A percentile compares a stretch with the other conserved stretches of the same genome.
Conservation (phyloP, 2,329 filamentous ascomycete genomes). For the Exophiala lecanii-corni region DNA sequence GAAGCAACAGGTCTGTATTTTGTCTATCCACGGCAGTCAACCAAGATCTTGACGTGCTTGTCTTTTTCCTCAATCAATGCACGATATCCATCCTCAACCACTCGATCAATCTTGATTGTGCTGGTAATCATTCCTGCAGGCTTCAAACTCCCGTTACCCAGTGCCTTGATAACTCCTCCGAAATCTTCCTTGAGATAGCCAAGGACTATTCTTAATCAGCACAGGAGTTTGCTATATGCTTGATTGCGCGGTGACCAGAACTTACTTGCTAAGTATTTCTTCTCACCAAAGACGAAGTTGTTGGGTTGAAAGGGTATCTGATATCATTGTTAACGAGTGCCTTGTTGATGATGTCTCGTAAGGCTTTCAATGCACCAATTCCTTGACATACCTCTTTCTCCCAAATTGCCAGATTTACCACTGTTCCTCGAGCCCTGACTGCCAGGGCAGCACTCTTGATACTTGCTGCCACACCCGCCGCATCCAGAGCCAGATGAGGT, state of each 20-base stretch:
- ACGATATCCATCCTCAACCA: slow-evolving; percentile 55
- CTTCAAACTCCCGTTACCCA: slow-evolving; percentile 44
- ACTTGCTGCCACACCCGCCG: slow-evolving; percentile 55
- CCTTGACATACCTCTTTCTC: slow-evolving; percentile 41
- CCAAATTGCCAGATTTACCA: slow-evolving; percentile 64
- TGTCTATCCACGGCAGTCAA: slow-evolving; percentile 30
- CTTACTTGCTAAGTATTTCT: slow-evolving; percentile 46
- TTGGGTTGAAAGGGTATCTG: slow-evolving; percentile 49
- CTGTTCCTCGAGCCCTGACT: slow-evolving; percentile 50
- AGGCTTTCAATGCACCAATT: too few relatives aligned
- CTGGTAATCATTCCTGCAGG: slow-evolving; percentile 58
- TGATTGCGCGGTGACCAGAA: slow-evolving; percentile 41
- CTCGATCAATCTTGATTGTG: slow-evolving; percentile 51
- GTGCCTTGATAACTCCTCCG: slow-evolving; percentile 52
- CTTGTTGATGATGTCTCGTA: not conserved
- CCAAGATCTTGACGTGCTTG: slow-evolving; percentile 59
- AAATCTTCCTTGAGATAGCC: slow-evolving; percentile 53
- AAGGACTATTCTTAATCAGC: slow-evolving; percentile 27
- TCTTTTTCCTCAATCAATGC: slow-evolving; percentile 57
- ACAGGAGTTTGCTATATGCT: slow-evolving; percentile 32
- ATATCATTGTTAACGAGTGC: not conserved
- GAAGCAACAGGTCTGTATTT: too few relatives aligned
- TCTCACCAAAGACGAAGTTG: slow-evolving; percentile 50
- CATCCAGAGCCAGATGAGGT: slow-evolving; percentile 58
- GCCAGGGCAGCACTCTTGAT: slow-evolving; percentile 44